These are phyloP conservation scores for Debaryomyces fabryi DNA, from an alignment of 1,139 yeast genomes.

Conservation along the genomic window DNA sequence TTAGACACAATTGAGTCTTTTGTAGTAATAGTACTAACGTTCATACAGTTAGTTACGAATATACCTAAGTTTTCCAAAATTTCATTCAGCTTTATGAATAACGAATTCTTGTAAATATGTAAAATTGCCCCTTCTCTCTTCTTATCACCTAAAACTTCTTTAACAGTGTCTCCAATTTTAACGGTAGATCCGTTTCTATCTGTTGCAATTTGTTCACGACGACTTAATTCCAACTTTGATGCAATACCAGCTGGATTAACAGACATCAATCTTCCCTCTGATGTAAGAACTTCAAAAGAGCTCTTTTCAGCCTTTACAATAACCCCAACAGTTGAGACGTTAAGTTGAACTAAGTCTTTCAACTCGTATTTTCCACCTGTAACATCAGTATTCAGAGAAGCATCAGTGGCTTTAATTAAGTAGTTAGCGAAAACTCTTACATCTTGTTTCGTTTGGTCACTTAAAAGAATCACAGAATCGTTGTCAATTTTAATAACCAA, in stretches of 20 bases:
- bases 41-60: constrained; percentile 75
- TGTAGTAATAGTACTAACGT: constrained; percentile 81
- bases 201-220: constrained; percentile 80
- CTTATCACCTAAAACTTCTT: constrained; percentile 67
- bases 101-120: constrained; percentile 78
- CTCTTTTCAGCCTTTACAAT: constrained; percentile 89
- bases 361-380: constrained; percentile 74
- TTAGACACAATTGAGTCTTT: constrained; percentile 68
- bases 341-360: constrained; percentile 87
- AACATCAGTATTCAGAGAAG: constrained; percentile 45
- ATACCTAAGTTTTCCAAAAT: constrained; percentile 88
- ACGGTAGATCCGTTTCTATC: constrained; percentile 85
- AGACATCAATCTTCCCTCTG: constrained; percentile 76
- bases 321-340: constrained; percentile 86
- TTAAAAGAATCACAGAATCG: constrained; percentile 85
- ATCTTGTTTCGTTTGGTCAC: constrained; percentile 87
- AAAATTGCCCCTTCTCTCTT: constrained; percentile 81
- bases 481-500: constrained; percentile 81
- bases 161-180: constrained; percentile 88
- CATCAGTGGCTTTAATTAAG: constrained; percentile 76
- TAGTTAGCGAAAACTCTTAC: constrained; percentile 91
- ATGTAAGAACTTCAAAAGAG: constrained; percentile 75
- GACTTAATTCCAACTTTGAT: constrained; percentile 63
- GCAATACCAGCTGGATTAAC: constrained; percentile 81
- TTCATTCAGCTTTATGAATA: constrained; percentile 80